Conservation (phyloP, 306 rosid species). For the Adenanthera pavonina region DNA sequence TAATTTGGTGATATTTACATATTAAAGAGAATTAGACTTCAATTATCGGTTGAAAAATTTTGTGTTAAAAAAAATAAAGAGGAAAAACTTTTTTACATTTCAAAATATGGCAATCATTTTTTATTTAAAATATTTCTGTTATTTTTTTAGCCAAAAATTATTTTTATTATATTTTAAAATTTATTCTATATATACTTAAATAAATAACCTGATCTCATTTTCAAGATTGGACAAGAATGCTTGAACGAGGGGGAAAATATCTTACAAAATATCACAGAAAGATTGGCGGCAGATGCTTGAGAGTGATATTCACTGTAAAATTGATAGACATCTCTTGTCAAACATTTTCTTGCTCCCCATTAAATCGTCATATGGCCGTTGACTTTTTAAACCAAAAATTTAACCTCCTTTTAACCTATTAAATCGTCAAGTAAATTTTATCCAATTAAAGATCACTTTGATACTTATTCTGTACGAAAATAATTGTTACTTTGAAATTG, state of each 20-base stretch:
- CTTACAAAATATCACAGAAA: neutral
- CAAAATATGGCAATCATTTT: neutral
- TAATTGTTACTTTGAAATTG: too few species aligned
- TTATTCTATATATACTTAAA: neutral
- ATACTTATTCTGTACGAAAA: too few species aligned
- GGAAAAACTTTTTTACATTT: neutral
- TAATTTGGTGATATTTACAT: too few species aligned
- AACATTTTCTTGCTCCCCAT: constrained; percentile 32
- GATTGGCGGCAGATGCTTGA: neutral
- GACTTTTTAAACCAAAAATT: neutral
- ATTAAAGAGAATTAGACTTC: too few species aligned
- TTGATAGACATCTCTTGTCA: constrained; percentile 16
- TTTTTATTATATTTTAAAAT: neutral
- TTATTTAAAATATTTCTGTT: too few species aligned
- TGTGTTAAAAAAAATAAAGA: neutral
- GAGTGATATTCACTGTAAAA: constrained; percentile 1
- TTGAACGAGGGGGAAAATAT: neutral
- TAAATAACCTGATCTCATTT: constrained; percentile 13
- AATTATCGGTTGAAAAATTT: neutral
- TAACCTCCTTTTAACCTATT: too few species aligned
- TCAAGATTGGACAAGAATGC: constrained; percentile 10
- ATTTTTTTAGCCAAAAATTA: too few species aligned
- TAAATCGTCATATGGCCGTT: neutral
- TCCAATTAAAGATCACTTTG: too few species aligned
- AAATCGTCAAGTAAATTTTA: too few species aligned